Percentiles rank a stretch among this genome's conserved stretches.
Evolutionary conservation across 768 basidiomycete genomes (phyloP).

Genomic region (Dentipellis sp.): DNA sequence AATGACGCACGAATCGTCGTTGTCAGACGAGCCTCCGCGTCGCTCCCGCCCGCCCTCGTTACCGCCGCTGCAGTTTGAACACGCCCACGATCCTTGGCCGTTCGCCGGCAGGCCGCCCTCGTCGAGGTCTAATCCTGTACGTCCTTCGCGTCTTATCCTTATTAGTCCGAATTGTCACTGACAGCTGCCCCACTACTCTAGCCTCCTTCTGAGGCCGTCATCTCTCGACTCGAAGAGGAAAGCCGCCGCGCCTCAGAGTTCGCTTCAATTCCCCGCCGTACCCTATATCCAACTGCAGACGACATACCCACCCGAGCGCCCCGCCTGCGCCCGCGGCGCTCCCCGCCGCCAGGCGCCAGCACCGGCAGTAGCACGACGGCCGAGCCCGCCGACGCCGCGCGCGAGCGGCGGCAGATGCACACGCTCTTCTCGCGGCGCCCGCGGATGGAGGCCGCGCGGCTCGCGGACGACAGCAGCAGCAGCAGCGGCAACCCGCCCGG

Average conservation of each 20-base stretch:
- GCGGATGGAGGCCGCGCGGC: background rate
- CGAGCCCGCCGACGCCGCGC: background rate
- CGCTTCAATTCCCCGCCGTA: background rate
- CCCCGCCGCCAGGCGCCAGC: too few relatives aligned
- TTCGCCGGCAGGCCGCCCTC: background rate
- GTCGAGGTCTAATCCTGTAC: too few relatives aligned
- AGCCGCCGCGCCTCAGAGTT: too few relatives aligned
- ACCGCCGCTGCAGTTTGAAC: conserved; percentile 12
- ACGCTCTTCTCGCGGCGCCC: background rate
- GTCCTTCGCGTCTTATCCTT: too few relatives aligned
- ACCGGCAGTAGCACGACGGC: too few relatives aligned
- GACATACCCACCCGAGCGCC: background rate
- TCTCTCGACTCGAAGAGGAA: too few relatives aligned
- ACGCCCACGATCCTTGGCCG: conserved; percentile 2
- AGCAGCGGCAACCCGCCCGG: background rate
- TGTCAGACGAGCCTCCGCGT: background rate
- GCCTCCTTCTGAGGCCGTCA: too few relatives aligned
- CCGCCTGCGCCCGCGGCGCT: too few relatives aligned
- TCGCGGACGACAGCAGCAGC: background rate
- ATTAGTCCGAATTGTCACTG: too few relatives aligned
- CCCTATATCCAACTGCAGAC: background rate
- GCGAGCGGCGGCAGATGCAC: background rate
- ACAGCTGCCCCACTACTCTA: too few relatives aligned
- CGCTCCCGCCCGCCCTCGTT: conserved; percentile 11
- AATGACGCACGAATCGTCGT: conserved; percentile 6